Base-by-base conservation (phyloP, 1,139 yeast genomes). In the Pichia sp. region DNA sequence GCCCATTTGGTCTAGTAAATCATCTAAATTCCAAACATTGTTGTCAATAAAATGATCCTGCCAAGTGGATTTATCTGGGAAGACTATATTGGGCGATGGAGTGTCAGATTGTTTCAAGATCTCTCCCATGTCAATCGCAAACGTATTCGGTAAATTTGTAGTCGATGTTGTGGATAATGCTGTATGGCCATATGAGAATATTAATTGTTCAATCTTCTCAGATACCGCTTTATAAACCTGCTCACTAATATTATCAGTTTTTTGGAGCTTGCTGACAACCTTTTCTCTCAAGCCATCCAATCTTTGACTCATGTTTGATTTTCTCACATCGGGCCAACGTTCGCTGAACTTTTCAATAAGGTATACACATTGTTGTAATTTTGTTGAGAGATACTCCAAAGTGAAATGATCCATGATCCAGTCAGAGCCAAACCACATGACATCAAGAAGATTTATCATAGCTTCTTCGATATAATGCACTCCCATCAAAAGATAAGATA, bases 261-360 rank as follows among this genome's bases (percentile, higher is more conserved):
- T 17, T 2, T 15, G 13, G n/a, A 47, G 30, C 14, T 43, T 29
- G n/a, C 16, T 16, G 4, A 40, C 21, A n/a, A 35, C 48, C 17
- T 37, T 38, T 9, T 9, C 9, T 8, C 34, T 25, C 8, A 47
- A 18, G 6, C 34, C 32, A 6, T 22, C 22, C 13, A 47, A 33
- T 10, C 42, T 29, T 9, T 22, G 22, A 12, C 40, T 22, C 45
- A 47, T 44, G 11, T 39, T 29, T 3, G 44, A 39, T 9, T 33
- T 36, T 11, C 26, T 33, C n/a, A 47, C 38, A 34, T 46, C 49
- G 3, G 51, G 51, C 50, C 51, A 47, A 6, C 48, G 23, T 20
- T 45, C 49, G 22, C 37, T 34, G 22, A 47, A 47, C 14, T 31
- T 39, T 11, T 23, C 30, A 5, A 47, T 28, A 11, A 47, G 29